Base-by-base conservation (phyloP, 768 basidiomycete genomes). In the Rhodocollybia butyracea region DNA sequence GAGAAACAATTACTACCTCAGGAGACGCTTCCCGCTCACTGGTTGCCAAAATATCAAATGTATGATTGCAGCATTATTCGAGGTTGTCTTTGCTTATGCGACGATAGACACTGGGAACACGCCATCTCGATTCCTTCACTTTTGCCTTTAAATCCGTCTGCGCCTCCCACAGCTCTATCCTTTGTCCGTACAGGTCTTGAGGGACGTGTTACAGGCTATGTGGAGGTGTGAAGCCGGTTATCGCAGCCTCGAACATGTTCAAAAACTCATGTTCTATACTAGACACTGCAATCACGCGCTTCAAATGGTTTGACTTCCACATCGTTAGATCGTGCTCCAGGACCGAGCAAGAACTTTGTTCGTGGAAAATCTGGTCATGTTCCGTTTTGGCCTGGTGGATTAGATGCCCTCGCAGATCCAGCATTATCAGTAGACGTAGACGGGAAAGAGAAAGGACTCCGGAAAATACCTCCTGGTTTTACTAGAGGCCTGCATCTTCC, bases 311-410 rank as follows among this genome's bases (percentile, higher is more conserved):
- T 91, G 3, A 91, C 87, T 2, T 97, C 94, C 11, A 93, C 91
- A 2, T 91, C 91, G 27, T 70, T 95, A 56, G 83, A 88, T 58
- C 84, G 96, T 47, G 89, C 91, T 3, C 95, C 94, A 7, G 92
- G 85, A 13, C 81, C 88, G 0, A 79, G 77, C 55, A 79, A 82
- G 52, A 86, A 82, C 54, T 98, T 98, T 69, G 94, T 98, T 19
- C 78, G 95, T 55, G 97, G 97, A 42, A 97, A 96, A 70, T 89
- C 94, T 21, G 89, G 89, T 41, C 84, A 95, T 70, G 83, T 95
- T 8, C 97, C 97, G 1, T 98, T 98, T 70, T 82, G 86, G 73
- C 97, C 97, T 5, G 97, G 97, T 43, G 97, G 97, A 2, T 74
- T 98, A 10, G 93, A 92, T 40, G 86, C 87, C 60, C 73, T 77